Conservation (phyloP, 2,329 filamentous ascomycete genomes). For the Pseudocercospora pini-densiflorae region DNA sequence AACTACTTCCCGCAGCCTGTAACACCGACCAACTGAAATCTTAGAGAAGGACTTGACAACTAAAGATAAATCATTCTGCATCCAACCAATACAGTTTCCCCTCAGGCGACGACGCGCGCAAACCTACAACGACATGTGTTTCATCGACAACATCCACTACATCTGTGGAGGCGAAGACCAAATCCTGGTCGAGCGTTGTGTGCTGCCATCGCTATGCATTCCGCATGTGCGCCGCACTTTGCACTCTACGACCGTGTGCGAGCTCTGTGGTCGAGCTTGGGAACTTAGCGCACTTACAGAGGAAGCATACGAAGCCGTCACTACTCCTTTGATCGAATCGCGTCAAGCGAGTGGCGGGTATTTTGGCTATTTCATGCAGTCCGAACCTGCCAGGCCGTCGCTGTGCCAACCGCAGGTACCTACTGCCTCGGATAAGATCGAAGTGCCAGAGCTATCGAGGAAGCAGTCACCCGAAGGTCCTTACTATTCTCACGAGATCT, state of each 20-base stretch:
- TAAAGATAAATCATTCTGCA: neutral
- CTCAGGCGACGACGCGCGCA: neutral
- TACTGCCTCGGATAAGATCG: neutral
- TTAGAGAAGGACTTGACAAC: neutral
- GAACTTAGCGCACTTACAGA: conserved; percentile 15
- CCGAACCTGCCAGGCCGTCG: neutral
- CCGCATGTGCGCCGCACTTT: conserved; percentile 15
- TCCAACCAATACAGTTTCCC: neutral
- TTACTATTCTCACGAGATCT: neutral
- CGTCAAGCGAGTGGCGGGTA: conserved; percentile 8
- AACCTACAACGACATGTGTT: conserved; percentile 14
- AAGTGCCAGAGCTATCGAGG: neutral
- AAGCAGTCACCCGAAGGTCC: neutral
- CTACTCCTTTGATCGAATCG: conserved; percentile 14
- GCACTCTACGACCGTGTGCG: conserved; percentile 22
- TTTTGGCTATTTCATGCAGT: conserved; percentile 6
- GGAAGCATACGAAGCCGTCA: conserved; percentile 16
- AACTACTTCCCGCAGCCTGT: neutral
- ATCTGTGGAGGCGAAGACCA: conserved; percentile 23
- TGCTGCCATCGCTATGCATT: conserved; percentile 9
- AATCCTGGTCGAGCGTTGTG: conserved; percentile 16
- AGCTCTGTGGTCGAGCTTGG: conserved; percentile 21
- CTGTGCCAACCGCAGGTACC: neutral
- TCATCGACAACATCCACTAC: conserved; percentile 22
- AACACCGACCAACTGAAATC: neutral